Percentiles rank a stretch among this genome's conserved stretches.
These are phyloP conservation scores for Globisporangium abappressorium DNA, from an alignment of 352 stramenopile genomes.

Conservation along the genomic window DNA sequence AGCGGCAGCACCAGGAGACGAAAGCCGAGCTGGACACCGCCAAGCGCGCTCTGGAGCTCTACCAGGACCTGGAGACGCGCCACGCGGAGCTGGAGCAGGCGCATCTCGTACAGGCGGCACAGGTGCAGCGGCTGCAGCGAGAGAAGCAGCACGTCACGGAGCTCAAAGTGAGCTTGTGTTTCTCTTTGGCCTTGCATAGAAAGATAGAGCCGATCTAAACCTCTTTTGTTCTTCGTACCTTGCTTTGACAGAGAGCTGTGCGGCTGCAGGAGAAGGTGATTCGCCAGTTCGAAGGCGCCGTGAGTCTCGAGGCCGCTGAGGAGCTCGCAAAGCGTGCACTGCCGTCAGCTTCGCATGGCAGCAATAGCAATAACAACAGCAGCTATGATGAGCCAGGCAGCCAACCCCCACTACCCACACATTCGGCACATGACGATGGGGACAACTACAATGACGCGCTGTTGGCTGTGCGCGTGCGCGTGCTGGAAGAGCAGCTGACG, in stretches of 20 bases:
- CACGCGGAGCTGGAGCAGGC: constrained; percentile 67
- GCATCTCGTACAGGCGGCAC: constrained; percentile 58
- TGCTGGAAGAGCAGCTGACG: constrained; percentile 68
- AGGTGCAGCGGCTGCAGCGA: constrained; percentile 66
- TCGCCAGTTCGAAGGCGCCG: constrained; percentile 64
- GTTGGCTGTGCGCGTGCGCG: constrained; percentile 48
- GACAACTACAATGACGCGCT: constrained; percentile 14
- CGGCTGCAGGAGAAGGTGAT: constrained; percentile 82
- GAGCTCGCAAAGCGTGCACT: neutral
- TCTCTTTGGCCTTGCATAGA: neutral
- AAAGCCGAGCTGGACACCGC: constrained; percentile 35
- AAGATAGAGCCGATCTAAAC: neutral
- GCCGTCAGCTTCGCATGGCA: neutral
- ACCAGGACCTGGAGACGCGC: constrained; percentile 41
- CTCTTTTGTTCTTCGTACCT: neutral
- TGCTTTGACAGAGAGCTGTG: constrained; percentile 46
- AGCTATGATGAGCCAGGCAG: neutral
- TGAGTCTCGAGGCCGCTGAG: constrained; percentile 32
- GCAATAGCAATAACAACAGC: neutral
- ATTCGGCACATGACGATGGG: neutral
- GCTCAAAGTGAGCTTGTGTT: constrained; percentile 36
- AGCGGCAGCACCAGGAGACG: constrained; percentile 34
- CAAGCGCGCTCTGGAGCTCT: constrained; percentile 24
- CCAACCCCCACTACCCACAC: neutral
- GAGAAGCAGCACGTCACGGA: constrained; percentile 51